A percentile compares a stretch with the other conserved stretches of the same genome.
Conservation (phyloP, 768 basidiomycete genomes). For the Trametopsis cervina region DNA sequence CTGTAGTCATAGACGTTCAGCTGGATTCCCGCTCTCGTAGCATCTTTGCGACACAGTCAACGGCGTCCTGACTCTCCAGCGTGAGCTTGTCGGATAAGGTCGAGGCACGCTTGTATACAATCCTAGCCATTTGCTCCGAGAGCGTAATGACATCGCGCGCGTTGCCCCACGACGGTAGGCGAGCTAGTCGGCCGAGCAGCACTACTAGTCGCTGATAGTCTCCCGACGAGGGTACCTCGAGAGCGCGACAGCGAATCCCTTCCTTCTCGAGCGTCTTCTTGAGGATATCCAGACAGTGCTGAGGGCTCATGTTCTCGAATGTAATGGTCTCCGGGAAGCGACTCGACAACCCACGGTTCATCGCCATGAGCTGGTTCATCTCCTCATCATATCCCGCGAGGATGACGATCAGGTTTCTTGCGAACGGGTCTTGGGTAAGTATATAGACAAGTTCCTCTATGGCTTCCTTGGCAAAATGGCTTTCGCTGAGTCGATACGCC, state of each 20-base stretch:
- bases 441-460: slow-evolving; percentile 63
- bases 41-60: slow-evolving; percentile 21
- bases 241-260: slow-evolving; percentile 30
- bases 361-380: slow-evolving; percentile 51
- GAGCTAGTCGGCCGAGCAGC: slow-evolving; percentile 34
- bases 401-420: slow-evolving; percentile 55
- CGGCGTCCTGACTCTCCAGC: slow-evolving; percentile 24
- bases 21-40: slow-evolving; percentile 9
- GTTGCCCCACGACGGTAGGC: slow-evolving; percentile 58
- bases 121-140: slow-evolving; percentile 38
- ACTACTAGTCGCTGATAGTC: slow-evolving; percentile 31
- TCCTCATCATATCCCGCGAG: slow-evolving; percentile 66
- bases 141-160: slow-evolving; percentile 57
- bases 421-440: slow-evolving; percentile 51
- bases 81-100: slow-evolving; percentile 3
- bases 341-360: slow-evolving; percentile 60
- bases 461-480: slow-evolving; percentile 63
- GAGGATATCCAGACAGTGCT: slow-evolving; percentile 44
- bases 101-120: slow-evolving; percentile 25
- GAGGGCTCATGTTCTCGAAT: slow-evolving; percentile 45
- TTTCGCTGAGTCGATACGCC: slow-evolving; percentile 56
- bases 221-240: slow-evolving; percentile 26
- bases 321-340: slow-evolving; percentile 57
- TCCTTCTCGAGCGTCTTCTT: slow-evolving; percentile 39
- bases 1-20: background rate